Base-by-base conservation (phyloP, 2,329 filamentous ascomycete species). In the Paraconiothyrium brasiliense region DNA sequence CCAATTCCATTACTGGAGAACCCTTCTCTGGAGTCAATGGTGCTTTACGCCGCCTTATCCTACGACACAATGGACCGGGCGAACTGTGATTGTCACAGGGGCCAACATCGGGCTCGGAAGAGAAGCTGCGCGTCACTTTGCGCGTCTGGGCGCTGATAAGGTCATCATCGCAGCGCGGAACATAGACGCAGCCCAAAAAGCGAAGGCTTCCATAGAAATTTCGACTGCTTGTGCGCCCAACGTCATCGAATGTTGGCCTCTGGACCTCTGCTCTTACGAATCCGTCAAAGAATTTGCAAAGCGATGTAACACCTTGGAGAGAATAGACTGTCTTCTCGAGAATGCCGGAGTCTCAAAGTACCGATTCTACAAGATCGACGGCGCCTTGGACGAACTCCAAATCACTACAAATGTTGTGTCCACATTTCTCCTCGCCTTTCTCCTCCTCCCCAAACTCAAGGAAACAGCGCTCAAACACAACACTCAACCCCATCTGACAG, bases 41-140 rank as follows among this genome's bases (percentile, higher is more conserved):
- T 56, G 54, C 54, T 47, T 79, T 56, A 76, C 68, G 2, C 78
- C 76, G 8, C 54, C 70, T 47, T 55, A 69, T 14, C 68, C 79
- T 54, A 63, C 66, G 30, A 57, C 61, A 27, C 66, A 66, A 22
- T 73, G 70, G 32, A 57, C 54, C 3, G 77, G 73, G 41, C 74
- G 81, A 58, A 80, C 78, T 1, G 70, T 81, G 58, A 77, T 84
- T 43, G 76, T 84, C 1, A 85, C 83, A 0, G 83, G 83, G 47
- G 75, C 79, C 11, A 84, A 84, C 59, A 72, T 74, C 8, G 82
- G 82, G 2, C 75, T 84, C 0, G 83, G 83, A 22, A 74, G 77
- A 47, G 80, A 84, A 70, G 80, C 81, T 2, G 77, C 78, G 0
- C 71, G 71, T 1, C 80, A 83, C 61, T 75, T 82, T 47, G 76